Conservation (phyloP, 1,139 yeast species). For the Groenewaldozyma auringiensis region DNA sequence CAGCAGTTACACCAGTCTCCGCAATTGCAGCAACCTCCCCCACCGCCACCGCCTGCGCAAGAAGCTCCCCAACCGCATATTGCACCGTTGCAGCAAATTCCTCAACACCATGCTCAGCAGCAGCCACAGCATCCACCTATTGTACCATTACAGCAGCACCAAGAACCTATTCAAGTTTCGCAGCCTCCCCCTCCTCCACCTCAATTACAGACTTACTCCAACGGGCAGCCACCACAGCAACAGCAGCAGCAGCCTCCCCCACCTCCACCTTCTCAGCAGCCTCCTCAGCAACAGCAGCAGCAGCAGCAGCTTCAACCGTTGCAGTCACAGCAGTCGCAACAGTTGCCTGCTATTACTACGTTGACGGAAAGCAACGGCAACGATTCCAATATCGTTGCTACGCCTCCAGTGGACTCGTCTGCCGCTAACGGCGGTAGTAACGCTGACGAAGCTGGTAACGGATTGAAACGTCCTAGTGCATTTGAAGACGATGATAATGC, state of each 20-base stretch:
- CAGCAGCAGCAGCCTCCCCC: constrained; percentile 12
- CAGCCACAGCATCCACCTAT: not conserved
- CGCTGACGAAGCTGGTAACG: not conserved
- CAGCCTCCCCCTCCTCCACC: too few relatives aligned
- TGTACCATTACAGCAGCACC: constrained; percentile 12
- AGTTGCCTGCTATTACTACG: not conserved
- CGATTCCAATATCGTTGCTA: not conserved
- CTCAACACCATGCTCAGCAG: not conserved
- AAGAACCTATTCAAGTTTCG: constrained; percentile 8
- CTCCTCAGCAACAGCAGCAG: constrained; percentile 8
- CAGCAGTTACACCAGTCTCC: constrained; percentile 6
- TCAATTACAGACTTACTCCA: constrained; percentile 6
- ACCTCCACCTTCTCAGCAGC: constrained; percentile 10
- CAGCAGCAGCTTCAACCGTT: constrained; percentile 7
- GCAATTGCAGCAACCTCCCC: constrained; percentile 4
- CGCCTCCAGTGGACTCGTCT: not conserved
- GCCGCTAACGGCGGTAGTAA: not conserved
- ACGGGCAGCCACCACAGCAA: constrained; percentile 6
- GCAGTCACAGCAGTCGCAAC: constrained; percentile 2
- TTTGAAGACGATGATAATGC: constrained; percentile 1
- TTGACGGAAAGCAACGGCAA: not conserved
- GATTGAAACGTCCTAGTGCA: not conserved
- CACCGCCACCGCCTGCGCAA: constrained; percentile 2
- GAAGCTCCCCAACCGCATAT: not conserved
- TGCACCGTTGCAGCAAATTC: not conserved